Base-by-base conservation (phyloP, 495 filamentous ascomycete species). In the Collariella sp. region DNA sequence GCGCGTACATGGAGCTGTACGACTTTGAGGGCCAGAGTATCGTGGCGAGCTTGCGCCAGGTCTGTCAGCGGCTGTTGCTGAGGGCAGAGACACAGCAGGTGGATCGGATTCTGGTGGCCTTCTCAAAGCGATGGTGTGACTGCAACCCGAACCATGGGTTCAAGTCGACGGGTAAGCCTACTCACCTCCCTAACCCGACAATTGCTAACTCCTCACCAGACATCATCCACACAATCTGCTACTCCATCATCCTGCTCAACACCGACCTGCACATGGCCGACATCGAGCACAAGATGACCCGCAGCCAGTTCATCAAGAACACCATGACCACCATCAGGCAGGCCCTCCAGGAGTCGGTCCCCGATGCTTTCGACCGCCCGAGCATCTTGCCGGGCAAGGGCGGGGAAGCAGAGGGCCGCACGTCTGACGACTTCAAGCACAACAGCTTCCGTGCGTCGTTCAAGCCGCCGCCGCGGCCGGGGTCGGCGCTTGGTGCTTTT, bases 31-130 rank as follows among this genome's bases (percentile, higher is more conserved):
- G 86, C 60, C 69, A 85, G 61, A 94, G 89, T 67, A 87, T 97
- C 45, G 77, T 97, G 38, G 71, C 78, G 16, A 82, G 89, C 11
- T 73, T 97, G 49, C 83, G 93, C 39, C 78, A 81, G 44, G 77
- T 99, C 34, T 99, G 94, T 66, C 74, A 77, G 40, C 83, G 86
- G 22, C 72, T 97, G n/a, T 77, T 93, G 18, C 72, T 99, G 40
- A 86, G 86, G 63, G 93, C 87, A 22, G 93, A 99, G 72, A 94
- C 90, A 19, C 93, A 99, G 70, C 93, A 99, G 67, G 86, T 99
- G 9, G 94, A 97, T 62, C 84, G 93, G 5, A 90, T 99, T 33
- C 70, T 99, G 60, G 87, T 90, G 64, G 84, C 87, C 16, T 90
- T 97, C 61, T 85, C 91, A 2, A 80, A 76, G 31, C 74, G 91